phyloP scores from a whole-genome alignment of 2,329 filamentous ascomycete genomes.

The Diaporthe destruens region DNA sequence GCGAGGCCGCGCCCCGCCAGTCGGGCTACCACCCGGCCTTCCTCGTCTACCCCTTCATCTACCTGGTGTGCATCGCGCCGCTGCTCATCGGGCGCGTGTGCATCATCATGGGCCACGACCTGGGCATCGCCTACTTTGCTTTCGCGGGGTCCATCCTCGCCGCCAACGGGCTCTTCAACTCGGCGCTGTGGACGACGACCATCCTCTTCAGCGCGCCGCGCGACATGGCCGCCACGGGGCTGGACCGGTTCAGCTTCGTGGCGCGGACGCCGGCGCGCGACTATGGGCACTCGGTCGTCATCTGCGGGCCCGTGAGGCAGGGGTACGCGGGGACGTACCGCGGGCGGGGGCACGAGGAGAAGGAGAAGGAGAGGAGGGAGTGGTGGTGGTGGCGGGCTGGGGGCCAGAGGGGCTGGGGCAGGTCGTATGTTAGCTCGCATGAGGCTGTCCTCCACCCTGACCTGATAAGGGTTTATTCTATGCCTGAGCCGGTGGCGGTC shows the following conservation, averaged over 20 bases:
- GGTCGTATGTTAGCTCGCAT: conserved; percentile 10
- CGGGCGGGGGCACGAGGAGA: not conserved
- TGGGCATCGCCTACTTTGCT: conserved; percentile 36
- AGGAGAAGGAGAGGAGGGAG: not conserved
- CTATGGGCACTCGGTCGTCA: conserved; percentile 7
- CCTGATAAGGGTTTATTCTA: not conserved
- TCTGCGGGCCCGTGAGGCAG: conserved; percentile 16
- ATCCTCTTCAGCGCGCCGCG: conserved; percentile 41
- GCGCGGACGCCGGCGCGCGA: conserved; percentile 38
- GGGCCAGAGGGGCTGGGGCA: conserved; percentile 1
- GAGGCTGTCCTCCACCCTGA: conserved; percentile 22
- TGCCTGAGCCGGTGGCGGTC: not conserved
- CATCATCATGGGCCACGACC: conserved; percentile 28
- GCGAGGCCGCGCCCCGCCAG: conserved; percentile 3
- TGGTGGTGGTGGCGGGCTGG: conserved; percentile 36
- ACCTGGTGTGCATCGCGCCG: conserved; percentile 42
- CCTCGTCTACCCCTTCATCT: conserved; percentile 43
- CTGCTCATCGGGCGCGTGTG: conserved; percentile 39
- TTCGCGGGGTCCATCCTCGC: conserved; percentile 40
- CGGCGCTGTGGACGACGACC: conserved; percentile 43
- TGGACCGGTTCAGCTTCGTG: conserved; percentile 42
- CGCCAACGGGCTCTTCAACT: conserved; percentile 42
- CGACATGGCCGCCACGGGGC: conserved; percentile 41
- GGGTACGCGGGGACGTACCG: conserved; percentile 19
- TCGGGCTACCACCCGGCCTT: conserved; percentile 44